Evolutionary conservation across 2,329 filamentous ascomycete species (phyloP), one percentile per base, ranked within the genome.

Genomic region (Penicillium crustosum): DNA sequence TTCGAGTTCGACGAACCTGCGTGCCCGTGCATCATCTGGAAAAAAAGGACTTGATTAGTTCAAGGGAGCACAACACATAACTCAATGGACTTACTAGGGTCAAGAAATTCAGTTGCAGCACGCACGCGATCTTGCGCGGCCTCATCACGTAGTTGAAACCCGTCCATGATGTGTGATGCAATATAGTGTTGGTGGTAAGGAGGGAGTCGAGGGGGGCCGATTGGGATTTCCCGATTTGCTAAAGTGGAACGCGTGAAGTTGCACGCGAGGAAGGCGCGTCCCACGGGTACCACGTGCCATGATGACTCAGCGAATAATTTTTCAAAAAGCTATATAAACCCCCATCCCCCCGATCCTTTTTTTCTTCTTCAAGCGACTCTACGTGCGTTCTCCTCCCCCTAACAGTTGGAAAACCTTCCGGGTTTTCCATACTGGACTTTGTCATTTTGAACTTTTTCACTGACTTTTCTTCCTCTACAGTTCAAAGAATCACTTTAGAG

Each of bases 401-500:
- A 48, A 52, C 35, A 44, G 41, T 36, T 25, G 39, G 17, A 47
- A 52, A 21, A 23, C 23, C 19, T 25, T 8, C 15, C 12, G 3
- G 12, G 25, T 17, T 17, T 25, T 44, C 3, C 15, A 25, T 12
- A 8, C 25, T 53, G 31, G 33, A 39, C n/a, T 6, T 36, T 33
- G 29, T 6, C 31, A 35, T 10, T 33, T 31, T 45, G 38, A 25
- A 44, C 13, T 25, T 25, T 42, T 61, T 2, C 1, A 43, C 69
- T 71, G 64, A 71, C 66, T 25, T 43, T 50, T 42, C 33, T 54
- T 27, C 19, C 27, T 42, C 59, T 55, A 71, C 71, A 78, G 76
- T 79, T 78, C 77, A 79, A 78, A 91, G 90, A 93, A 93, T 93
- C 90, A 91, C 90, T 95, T 96, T 96, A 93, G 92, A 96, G 91